Percentiles rank a stretch among this genome's conserved stretches.
Conservation (phyloP, 768 basidiomycete species). For the Collybia nuda region DNA sequence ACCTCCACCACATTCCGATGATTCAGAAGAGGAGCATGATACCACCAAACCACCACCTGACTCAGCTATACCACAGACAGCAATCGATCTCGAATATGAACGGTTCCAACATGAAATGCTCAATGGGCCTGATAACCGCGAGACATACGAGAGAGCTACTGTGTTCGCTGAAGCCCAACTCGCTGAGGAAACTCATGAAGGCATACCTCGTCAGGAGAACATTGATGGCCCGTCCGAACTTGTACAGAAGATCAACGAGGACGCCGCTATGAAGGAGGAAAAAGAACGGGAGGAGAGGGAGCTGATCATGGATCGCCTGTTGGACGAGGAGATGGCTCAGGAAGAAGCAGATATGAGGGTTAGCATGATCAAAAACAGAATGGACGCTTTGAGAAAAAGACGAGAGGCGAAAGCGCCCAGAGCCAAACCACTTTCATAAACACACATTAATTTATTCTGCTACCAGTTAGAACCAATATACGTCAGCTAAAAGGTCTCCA, state of each 20-base stretch:
- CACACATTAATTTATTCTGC: not conserved
- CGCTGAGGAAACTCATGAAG: slow-evolving; percentile 40
- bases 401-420: slow-evolving; percentile 21
- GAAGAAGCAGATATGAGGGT: slow-evolving; percentile 87
- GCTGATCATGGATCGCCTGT: slow-evolving; percentile 79
- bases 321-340: slow-evolving; percentile 85
- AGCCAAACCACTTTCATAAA: slow-evolving; percentile 1
- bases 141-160: slow-evolving; percentile 69
- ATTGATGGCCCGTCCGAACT: slow-evolving; percentile 23
- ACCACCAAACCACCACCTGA: slow-evolving; percentile 10
- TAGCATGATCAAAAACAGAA: slow-evolving; percentile 55
- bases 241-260: slow-evolving; percentile 36
- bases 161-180: slow-evolving; percentile 68
- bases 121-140: slow-evolving; percentile 39
- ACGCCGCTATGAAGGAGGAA: slow-evolving; percentile 41
- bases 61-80: slow-evolving; percentile 18
- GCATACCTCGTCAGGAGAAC: slow-evolving; percentile 42
- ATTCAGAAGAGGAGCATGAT: slow-evolving; percentile 36
- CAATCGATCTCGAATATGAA: slow-evolving; percentile 72
- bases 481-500: too few species aligned
- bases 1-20: slow-evolving; percentile 33
- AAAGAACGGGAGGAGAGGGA: slow-evolving; percentile 76
- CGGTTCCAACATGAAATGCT: slow-evolving; percentile 69
- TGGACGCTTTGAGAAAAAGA: slow-evolving; percentile 55
- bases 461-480: too few species aligned